phyloP scores from a whole-genome alignment of 768 basidiomycete genomes.

The Gloeopeniophorella convolvens region DNA sequence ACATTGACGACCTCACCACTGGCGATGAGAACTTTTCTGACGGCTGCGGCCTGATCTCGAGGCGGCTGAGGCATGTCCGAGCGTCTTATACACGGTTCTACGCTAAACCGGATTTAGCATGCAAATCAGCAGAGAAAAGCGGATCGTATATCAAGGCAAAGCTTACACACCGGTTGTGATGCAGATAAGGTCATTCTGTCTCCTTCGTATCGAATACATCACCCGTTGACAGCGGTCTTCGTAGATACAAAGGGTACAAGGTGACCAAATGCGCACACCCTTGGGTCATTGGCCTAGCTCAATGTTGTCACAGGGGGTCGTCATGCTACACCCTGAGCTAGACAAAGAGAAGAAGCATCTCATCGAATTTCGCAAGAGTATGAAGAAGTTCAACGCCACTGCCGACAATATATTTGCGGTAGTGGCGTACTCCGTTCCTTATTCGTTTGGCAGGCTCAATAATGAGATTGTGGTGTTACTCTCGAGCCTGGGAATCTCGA shows the following conservation, averaged over 20 bases:
- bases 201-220: too few species aligned
- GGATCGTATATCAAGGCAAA: conserved; percentile 45
- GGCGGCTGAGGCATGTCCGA: conserved; percentile 22
- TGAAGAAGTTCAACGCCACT: conserved; percentile 61
- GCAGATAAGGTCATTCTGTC: conserved; percentile 47
- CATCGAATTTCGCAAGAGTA: conserved; percentile 58
- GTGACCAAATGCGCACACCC: neutral
- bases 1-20: conserved; percentile 53
- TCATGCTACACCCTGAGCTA: conserved; percentile 60
- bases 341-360: conserved; percentile 40
- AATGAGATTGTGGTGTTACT: conserved; percentile 65
- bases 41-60: conserved; percentile 61
- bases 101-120: conserved; percentile 36
- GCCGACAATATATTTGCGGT: conserved; percentile 58
- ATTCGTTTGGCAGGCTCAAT: conserved; percentile 59
- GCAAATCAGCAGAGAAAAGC: conserved; percentile 46
- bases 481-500: conserved; percentile 53
- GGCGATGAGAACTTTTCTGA: conserved; percentile 60
- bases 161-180: conserved; percentile 57
- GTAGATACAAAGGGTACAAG: conserved; percentile 69
- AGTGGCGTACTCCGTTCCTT: conserved; percentile 57
- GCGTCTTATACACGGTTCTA: neutral
- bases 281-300: neutral
- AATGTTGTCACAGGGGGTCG: conserved; percentile 39
- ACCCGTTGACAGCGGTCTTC: too few species aligned